Conservation (phyloP, 2,329 filamentous ascomycete species). For the Cordyceps cateniannulata region DNA sequence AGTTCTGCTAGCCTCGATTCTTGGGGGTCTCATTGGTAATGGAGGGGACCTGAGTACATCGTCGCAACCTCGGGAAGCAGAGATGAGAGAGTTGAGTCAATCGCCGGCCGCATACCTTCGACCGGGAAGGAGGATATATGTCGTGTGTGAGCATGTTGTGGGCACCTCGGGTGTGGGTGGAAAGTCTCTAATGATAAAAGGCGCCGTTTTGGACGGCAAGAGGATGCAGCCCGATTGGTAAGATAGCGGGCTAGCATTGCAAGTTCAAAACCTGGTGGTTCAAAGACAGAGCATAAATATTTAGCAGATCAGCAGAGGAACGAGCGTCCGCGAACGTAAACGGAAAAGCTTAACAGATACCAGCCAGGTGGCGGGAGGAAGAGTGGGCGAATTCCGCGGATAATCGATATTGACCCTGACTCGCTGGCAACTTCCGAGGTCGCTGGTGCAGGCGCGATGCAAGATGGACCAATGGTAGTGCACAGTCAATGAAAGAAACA, state of each 20-base stretch:
- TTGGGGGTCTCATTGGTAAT: neutral
- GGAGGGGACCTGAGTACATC: neutral
- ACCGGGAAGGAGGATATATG: neutral
- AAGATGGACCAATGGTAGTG: neutral
- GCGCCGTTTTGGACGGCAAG: no score
- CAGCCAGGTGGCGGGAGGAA: neutral
- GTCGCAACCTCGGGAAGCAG: neutral
- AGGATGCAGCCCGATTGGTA: no score
- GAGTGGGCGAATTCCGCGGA: neutral
- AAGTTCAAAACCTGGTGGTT: no score
- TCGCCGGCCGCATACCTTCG: no score
- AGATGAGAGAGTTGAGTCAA: no score
- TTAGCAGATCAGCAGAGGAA: neutral
- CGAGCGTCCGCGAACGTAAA: neutral
- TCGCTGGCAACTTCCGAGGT: conserved; percentile 6
- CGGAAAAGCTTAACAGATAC: neutral
- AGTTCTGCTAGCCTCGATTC: neutral
- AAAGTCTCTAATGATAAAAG: no score
- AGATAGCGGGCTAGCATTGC: no score
- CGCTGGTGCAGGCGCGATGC: neutral
- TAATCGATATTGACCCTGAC: neutral
- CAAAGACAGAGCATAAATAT: no score
- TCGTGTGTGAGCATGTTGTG: neutral
- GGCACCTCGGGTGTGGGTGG: neutral
- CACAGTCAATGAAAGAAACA: neutral